Evolutionary conservation across 2,329 filamentous ascomycete species (phyloP).

Genomic region (Ophiostoma himal-ulmi): DNA sequence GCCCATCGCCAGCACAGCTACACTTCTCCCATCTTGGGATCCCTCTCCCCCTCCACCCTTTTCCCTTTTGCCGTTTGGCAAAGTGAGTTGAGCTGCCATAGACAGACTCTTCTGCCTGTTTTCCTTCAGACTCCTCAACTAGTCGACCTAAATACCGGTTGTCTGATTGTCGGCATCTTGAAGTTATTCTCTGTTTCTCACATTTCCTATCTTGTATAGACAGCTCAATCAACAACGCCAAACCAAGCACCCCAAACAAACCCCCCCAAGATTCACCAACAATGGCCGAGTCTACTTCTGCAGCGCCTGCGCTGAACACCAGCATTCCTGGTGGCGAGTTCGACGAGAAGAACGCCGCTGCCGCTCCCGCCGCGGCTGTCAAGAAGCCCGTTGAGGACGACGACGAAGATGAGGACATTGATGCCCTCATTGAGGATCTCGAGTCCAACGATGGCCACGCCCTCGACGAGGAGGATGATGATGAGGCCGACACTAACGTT

Average conservation of each 20-base stretch:
- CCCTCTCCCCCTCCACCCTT: constrained; percentile 15
- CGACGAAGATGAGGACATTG: constrained; percentile 77
- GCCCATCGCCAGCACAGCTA: constrained; percentile 17
- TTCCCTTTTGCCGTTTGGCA: constrained; percentile 16
- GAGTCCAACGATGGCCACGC: constrained; percentile 72
- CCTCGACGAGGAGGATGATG: constrained; percentile 56
- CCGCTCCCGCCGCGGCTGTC: constrained; percentile 25
- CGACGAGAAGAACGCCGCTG: constrained; percentile 50
- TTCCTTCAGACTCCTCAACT: constrained; percentile 3
- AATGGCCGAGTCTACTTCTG: constrained; percentile 52
- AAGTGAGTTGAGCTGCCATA: constrained; percentile 23
- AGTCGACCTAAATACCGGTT: constrained; percentile 8
- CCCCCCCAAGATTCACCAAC: constrained; percentile 21
- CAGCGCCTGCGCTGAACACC: constrained; percentile 55
- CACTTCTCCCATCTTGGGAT: constrained; percentile 18
- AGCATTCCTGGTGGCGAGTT: constrained; percentile 60
- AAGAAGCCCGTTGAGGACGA: constrained; percentile 47
- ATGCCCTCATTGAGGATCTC: constrained; percentile 80
- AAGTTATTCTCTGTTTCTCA: constrained; percentile 22
- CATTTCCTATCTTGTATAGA: constrained; percentile 22
- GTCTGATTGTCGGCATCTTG: constrained; percentile 8
- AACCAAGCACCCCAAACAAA: constrained; percentile 26
- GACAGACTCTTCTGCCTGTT: constrained; percentile 21
- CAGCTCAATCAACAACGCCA: constrained; percentile 22
- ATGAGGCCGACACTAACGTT: constrained; percentile 41